A percentile compares a stretch with the other conserved stretches of the same genome.
Evolutionary conservation across 2,329 filamentous ascomycete species (phyloP).

Genomic region (Aspergillus texensis): DNA sequence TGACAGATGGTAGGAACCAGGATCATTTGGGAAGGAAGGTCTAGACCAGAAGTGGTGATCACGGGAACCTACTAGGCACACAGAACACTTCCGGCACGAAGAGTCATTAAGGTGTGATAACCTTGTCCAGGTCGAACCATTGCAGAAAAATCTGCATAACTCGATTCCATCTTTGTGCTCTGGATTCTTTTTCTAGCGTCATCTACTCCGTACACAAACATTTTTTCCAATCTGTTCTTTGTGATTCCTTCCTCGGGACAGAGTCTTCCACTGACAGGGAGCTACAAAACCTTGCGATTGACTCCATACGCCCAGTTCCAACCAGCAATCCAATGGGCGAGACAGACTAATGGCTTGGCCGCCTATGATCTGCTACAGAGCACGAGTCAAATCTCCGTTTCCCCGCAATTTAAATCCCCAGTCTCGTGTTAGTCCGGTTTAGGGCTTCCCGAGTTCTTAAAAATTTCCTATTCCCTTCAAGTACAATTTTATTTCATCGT

Average conservation of each 20-base stretch:
- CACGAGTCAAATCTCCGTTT: constrained; percentile 7
- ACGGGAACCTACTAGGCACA: background rate
- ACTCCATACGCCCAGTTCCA: background rate
- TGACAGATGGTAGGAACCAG: background rate
- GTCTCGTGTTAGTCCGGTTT: constrained; percentile 4
- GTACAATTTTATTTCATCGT: background rate
- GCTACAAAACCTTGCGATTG: background rate
- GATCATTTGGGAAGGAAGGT: background rate
- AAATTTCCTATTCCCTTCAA: background rate
- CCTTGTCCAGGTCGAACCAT: background rate
- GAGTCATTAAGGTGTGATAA: background rate
- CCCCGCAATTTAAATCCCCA: constrained; percentile 9
- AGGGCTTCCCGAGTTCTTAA: background rate
- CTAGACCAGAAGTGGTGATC: background rate
- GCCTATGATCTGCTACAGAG: constrained; percentile 6
- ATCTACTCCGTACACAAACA: background rate
- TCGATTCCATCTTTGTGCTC: background rate
- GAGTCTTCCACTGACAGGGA: background rate
- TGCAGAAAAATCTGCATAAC: background rate
- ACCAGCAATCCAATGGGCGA: background rate
- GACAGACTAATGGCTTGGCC: constrained; percentile 14
- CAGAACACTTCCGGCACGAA: background rate
- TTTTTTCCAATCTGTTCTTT: background rate
- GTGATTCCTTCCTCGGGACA: background rate
- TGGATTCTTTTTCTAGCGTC: background rate